Percentiles rank a stretch among this genome's conserved stretches.
Conservation (phyloP, 2,329 filamentous ascomycete species). For the Botrytis byssoidea region DNA sequence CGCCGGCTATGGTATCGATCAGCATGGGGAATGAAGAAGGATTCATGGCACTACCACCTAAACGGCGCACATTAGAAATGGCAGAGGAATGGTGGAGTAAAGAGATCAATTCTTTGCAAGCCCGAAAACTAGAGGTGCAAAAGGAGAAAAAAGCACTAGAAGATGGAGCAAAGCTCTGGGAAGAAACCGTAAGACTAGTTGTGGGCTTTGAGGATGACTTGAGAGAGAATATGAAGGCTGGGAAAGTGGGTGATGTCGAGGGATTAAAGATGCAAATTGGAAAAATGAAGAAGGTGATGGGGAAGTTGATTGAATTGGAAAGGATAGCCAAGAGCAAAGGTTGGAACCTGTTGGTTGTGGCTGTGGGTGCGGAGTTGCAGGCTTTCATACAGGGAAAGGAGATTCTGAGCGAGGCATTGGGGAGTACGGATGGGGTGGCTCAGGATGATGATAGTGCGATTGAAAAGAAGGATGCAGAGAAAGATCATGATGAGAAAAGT, state of each 20-base stretch:
- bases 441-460: slow-evolving; percentile 15
- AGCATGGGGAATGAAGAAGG: slow-evolving; percentile 37
- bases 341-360: slow-evolving; percentile 75
- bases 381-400: slow-evolving; percentile 61
- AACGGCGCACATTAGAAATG: slow-evolving; percentile 67
- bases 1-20: slow-evolving; percentile 42
- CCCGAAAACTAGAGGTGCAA: slow-evolving; percentile 55
- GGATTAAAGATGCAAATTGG: slow-evolving; percentile 48
- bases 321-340: slow-evolving; percentile 56
- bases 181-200: slow-evolving; percentile 57
- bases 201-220: slow-evolving; percentile 64
- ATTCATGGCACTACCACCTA: slow-evolving; percentile 60
- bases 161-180: slow-evolving; percentile 67
- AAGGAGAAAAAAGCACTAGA: slow-evolving; percentile 64
- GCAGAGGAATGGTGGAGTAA: slow-evolving; percentile 68
- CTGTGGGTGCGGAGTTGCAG: slow-evolving; percentile 71
- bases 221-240: slow-evolving; percentile 51
- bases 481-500: neutral
- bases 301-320: slow-evolving; percentile 54
- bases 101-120: slow-evolving; percentile 57
- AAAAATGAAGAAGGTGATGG: slow-evolving; percentile 57
- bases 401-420: slow-evolving; percentile 49
- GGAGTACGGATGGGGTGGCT: neutral
- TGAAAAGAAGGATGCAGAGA: slow-evolving; percentile 26
- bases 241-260: slow-evolving; percentile 42